Conservation (phyloP, 1,139 yeast genomes). For the Debaryomyces coudertii region DNA sequence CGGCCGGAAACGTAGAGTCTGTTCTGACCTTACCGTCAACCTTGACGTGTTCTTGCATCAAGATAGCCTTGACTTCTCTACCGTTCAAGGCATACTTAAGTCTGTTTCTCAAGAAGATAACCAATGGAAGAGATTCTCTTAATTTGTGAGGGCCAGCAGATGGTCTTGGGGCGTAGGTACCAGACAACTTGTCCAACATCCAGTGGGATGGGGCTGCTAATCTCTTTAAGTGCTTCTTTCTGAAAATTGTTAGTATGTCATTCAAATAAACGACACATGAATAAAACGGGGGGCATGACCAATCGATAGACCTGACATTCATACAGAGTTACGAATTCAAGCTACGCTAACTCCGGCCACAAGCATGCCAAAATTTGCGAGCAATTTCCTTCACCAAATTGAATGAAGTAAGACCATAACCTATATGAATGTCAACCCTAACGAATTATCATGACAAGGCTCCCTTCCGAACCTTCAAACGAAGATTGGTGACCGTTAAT, state of each 20-base stretch:
- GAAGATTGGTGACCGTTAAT: constrained; percentile 29
- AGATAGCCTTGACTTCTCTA: constrained; percentile 96
- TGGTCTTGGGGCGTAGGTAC: constrained; percentile 98
- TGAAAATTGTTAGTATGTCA: constrained; percentile 35
- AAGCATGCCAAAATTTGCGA: background rate
- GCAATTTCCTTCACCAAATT: constrained; percentile 9
- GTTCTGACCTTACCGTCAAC: constrained; percentile 92
- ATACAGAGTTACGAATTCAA: constrained; percentile 4
- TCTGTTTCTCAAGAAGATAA: constrained; percentile 97
- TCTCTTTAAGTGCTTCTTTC: constrained; percentile 97
- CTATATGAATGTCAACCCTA: constrained; percentile 10
- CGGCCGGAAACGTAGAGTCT: constrained; percentile 95
- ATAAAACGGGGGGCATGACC: constrained; percentile 9
- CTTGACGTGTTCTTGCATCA: constrained; percentile 97
- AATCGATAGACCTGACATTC: constrained; percentile 23
- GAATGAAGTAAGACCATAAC: constrained; percentile 3
- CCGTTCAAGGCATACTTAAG: constrained; percentile 98
- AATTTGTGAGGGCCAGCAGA: constrained; percentile 98
- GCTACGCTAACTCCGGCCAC: background rate
- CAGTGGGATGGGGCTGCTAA: constrained; percentile 99
- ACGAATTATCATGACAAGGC: constrained; percentile 35
- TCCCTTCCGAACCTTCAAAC: constrained; percentile 26
- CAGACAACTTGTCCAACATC: constrained; percentile 99
- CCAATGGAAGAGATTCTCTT: constrained; percentile 95
- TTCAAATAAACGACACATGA: constrained; percentile 1